Evolutionary conservation across 2,329 filamentous ascomycete species (phyloP).

Genomic region (Diaporthe sp.): DNA sequence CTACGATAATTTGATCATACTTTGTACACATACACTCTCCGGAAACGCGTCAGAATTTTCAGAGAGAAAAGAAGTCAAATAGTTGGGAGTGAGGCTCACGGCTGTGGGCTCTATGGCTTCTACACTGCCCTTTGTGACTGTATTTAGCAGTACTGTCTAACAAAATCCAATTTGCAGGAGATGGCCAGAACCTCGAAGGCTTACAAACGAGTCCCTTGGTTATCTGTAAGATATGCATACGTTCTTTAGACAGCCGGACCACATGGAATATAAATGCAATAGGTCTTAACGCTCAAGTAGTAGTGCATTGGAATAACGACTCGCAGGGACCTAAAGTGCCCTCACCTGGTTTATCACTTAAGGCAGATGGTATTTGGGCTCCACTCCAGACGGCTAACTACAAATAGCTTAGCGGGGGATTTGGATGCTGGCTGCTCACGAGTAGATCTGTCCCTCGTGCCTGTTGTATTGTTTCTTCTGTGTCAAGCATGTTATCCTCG

Average conservation of each 20-base stretch:
- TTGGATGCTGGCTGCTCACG: neutral
- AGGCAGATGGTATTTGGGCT: neutral
- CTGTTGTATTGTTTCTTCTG: neutral
- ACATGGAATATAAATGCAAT: neutral
- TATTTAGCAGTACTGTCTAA: neutral
- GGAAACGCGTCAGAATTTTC: no score
- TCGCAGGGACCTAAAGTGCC: neutral
- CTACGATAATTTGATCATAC: no score
- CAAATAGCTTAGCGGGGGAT: neutral
- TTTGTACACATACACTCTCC: no score
- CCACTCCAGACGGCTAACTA: neutral
- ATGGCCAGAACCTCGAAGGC: no score
- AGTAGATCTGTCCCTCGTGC: neutral
- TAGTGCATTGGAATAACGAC: neutral
- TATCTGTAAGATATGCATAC: neutral
- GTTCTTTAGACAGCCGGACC: neutral
- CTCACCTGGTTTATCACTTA: neutral
- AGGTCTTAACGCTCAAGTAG: neutral
- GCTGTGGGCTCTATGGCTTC: no score
- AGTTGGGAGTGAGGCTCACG: no score
- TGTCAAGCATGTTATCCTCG: neutral
- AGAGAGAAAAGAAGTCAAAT: no score
- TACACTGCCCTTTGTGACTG: neutral
- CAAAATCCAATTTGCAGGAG: neutral
- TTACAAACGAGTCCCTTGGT: neutral